Conservation (phyloP, 1,139 yeast species). For the Hemisphaericaspora xylanilytica region DNA sequence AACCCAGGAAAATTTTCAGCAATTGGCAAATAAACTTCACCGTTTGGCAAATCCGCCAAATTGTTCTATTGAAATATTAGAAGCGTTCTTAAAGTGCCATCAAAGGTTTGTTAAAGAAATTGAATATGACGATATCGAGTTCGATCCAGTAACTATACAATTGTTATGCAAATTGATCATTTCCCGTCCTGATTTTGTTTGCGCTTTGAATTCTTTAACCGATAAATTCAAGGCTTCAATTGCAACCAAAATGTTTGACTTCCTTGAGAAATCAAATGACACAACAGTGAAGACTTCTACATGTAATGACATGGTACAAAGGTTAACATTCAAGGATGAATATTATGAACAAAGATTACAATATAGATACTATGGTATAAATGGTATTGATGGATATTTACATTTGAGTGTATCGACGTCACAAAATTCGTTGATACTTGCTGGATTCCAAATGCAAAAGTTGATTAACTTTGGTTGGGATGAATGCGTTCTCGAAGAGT, state of each 20-base stretch:
- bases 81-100: background rate
- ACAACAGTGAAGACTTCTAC: slow-evolving; percentile 13
- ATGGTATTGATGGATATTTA: slow-evolving; percentile 19
- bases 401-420: slow-evolving; percentile 10
- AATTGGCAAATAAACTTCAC: slow-evolving; percentile 18
- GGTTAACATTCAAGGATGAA: slow-evolving; percentile 12
- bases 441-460: slow-evolving; percentile 23
- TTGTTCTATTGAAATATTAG: background rate
- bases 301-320: slow-evolving; percentile 17
- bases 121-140: slow-evolving; percentile 1
- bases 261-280: slow-evolving; percentile 15
- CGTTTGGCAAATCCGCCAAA: slow-evolving; percentile 15
- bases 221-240: slow-evolving; percentile 9
- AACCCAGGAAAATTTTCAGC: slow-evolving; percentile 13
- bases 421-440: slow-evolving; percentile 12
- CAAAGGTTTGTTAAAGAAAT: background rate
- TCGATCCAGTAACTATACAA: slow-evolving; percentile 3
- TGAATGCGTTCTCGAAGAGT: slow-evolving; percentile 13
- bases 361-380: slow-evolving; percentile 22
- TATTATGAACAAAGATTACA: slow-evolving; percentile 12
- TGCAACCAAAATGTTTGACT: slow-evolving; percentile 8
- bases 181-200: slow-evolving; percentile 3
- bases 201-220: background rate
- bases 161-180: slow-evolving; percentile 6
- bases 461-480: slow-evolving; percentile 23